Evolutionary conservation across 176 grass and related monocot species (phyloP).

Genomic region (Eragrostis curvula): DNA sequence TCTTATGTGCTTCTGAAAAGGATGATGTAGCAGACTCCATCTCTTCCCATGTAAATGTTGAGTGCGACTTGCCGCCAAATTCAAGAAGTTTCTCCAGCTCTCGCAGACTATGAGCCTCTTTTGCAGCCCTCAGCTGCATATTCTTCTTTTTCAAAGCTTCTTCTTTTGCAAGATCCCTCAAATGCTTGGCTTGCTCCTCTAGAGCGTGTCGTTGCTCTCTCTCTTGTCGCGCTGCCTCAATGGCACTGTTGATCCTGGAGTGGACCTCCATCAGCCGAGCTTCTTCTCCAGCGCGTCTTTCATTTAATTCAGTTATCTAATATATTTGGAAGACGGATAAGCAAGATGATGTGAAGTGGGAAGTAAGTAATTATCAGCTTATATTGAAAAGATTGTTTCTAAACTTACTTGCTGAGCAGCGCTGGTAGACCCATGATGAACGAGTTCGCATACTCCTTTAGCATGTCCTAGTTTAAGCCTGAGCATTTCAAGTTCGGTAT

Average conservation of each 20-base stretch:
- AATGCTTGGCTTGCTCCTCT: constrained; percentile 43
- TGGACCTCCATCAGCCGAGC: constrained; percentile 51
- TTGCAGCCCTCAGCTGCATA: constrained; percentile 36
- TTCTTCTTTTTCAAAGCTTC: constrained; percentile 57
- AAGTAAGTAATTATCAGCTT: neutral
- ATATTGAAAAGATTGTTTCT: constrained; percentile 12
- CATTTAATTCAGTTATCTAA: constrained; percentile 47
- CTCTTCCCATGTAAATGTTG: constrained; percentile 80
- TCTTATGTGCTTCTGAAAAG: constrained; percentile 66
- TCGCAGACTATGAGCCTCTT: constrained; percentile 44
- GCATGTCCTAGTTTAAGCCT: constrained; percentile 52
- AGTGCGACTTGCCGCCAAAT: constrained; percentile 40
- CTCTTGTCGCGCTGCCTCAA: constrained; percentile 32
- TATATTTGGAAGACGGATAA: constrained; percentile 28
- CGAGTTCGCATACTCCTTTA: constrained; percentile 41
- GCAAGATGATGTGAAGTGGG: constrained; percentile 22
- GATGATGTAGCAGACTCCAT: constrained; percentile 74
- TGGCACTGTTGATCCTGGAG: constrained; percentile 49
- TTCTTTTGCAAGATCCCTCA: constrained; percentile 35
- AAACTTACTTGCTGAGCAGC: constrained; percentile 58
- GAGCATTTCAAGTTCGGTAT: constrained; percentile 60
- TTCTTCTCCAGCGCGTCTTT: constrained; percentile 57
- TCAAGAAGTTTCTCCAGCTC: constrained; percentile 55
- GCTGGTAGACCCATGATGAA: constrained; percentile 38
- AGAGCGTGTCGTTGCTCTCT: constrained; percentile 30